Evolutionary conservation across 2,329 filamentous ascomycete species (phyloP).

Genomic region (Arthrobotrys sinensis): DNA sequence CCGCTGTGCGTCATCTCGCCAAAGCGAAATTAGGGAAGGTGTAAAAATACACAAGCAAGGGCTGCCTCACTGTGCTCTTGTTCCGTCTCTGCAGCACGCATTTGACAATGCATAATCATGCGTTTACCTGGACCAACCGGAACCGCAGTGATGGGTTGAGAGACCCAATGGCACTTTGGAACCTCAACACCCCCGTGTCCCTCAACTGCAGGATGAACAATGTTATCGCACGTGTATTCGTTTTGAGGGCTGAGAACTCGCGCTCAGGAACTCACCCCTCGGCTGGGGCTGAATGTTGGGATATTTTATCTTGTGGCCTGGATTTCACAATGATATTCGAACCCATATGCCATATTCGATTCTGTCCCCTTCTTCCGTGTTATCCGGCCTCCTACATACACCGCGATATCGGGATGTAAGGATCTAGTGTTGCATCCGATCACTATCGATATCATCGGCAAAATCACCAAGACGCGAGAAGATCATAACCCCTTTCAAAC

Average conservation of each 20-base stretch:
- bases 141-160: constrained; percentile 13
- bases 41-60: constrained; percentile 42
- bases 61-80: constrained; percentile 4
- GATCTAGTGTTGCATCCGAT: constrained; percentile 10
- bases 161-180: constrained; percentile 13
- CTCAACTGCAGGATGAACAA: constrained; percentile 21
- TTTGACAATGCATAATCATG: constrained; percentile 41
- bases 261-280: constrained; percentile 24
- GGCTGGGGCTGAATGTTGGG: constrained; percentile 53
- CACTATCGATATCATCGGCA: constrained; percentile 24
- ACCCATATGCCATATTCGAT: not conserved
- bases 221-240: constrained; percentile 33
- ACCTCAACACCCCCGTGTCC: constrained; percentile 42
- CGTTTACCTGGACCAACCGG: constrained; percentile 38
- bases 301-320: constrained; percentile 15
- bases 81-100: constrained; percentile 34
- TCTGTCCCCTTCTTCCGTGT: constrained; percentile 37
- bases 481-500: constrained; percentile 2
- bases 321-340: constrained; percentile 18
- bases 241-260: constrained; percentile 6
- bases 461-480: constrained; percentile 1
- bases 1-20: constrained; percentile 48
- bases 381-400: constrained; percentile 42
- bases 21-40: constrained; percentile 43
- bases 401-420: constrained; percentile 34